Base-by-base conservation (phyloP, 331 rosid genomes). In the Ulmus americana region DNA sequence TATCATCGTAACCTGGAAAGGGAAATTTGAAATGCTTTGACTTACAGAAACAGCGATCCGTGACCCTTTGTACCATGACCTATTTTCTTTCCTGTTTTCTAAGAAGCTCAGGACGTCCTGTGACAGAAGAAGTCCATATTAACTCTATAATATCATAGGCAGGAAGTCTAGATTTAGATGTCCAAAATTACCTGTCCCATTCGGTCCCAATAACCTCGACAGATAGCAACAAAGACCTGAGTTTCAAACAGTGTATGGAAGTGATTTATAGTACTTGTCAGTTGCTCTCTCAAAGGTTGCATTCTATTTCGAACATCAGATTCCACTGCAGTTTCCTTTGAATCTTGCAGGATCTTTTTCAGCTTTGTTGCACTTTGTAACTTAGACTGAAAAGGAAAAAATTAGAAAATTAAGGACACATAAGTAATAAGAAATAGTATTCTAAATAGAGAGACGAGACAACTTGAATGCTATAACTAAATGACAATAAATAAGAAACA, bases 191-290 rank as follows among this genome's bases (percentile, higher is more conserved):
- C 99, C 83, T 91, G 95, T 61, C 99, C 99, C 95, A 94, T 80
- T n/a, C 88, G 91, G 71, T 94, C 97, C 99, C 97, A 90, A 61
- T 82, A 94, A 63, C 96, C 87, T 61, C 99, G 88, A 65, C 97
- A 94, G 50, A 84, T 66, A 64, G 96, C 82, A 54, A 94, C 61
- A 64, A 94, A 90, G 72, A 94, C 97, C 1, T 78, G 90, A 68
- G 80, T 85, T 79, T 81, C 96, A 16, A 84, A 84, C 44, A 85
- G 60, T 41, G 84, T 62, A 60, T 94, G 96, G 61, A 90, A 78
- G 41, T 90, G 95, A 67, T 76, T 85, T 43, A 90, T 73, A 48
- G 97, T 81, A 77, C 15, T 75, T 53, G 86, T 52, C 68, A 94
- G 74, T 79, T 87, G 95, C n/a, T 87, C 97, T 76, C 77, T 83